Conservation (phyloP, 306 rosid species). For the Amphicarpaea edgeworthii region DNA sequence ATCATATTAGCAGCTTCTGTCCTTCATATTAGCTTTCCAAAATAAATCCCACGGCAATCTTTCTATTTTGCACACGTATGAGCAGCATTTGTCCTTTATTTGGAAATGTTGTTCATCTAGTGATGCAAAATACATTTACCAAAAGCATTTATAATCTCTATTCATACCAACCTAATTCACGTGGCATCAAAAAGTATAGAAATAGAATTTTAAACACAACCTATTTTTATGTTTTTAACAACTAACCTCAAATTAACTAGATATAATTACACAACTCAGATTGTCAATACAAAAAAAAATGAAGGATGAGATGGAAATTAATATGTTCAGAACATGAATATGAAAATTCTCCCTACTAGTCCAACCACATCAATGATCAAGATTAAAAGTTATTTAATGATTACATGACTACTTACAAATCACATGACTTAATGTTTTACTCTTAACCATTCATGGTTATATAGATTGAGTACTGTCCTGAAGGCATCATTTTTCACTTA, state of each 20-base stretch:
- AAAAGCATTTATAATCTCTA: conserved; percentile 10
- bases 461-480: conserved; percentile 10
- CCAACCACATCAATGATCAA: neutral
- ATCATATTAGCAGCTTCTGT: neutral
- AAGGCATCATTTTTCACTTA: conserved; percentile 1
- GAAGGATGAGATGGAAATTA: neutral
- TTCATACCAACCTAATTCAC: conserved; percentile 7
- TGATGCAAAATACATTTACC: neutral
- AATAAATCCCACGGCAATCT: too few relatives aligned
- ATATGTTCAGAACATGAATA: neutral
- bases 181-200: too few relatives aligned
- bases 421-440: neutral
- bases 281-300: neutral
- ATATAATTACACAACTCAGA: conserved; percentile 7
- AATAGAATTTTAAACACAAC: too few relatives aligned
- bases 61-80: too few relatives aligned
- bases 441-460: neutral
- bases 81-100: too few relatives aligned
- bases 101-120: conserved; percentile 6
- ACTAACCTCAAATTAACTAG: neutral
- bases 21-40: too few relatives aligned
- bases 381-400: neutral
- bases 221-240: neutral
- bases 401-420: neutral
- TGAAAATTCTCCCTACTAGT: conserved; percentile 8